Evolutionary conservation across 345 rosid species (phyloP).

Genomic region (Gynandropsis gynandra): DNA sequence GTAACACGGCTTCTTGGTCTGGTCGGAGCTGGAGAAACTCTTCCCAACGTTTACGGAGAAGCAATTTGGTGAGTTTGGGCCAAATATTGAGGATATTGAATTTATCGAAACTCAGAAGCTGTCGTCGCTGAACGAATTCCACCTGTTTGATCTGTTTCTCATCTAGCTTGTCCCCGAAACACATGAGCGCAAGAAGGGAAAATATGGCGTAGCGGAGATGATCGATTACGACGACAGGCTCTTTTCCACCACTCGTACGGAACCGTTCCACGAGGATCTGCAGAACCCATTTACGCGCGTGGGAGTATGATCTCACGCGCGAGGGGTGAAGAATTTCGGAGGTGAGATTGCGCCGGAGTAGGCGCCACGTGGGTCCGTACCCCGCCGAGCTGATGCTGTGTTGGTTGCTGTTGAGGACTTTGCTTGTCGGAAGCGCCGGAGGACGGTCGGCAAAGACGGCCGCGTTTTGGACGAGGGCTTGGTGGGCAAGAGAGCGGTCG

Average conservation of each 20-base stretch:
- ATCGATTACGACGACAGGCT: constrained; percentile 14
- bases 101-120: constrained; percentile 6
- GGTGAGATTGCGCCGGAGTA: constrained; percentile 30
- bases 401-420: constrained; percentile 16
- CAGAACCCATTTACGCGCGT: constrained; percentile 31
- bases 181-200: constrained; percentile 30
- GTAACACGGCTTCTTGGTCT: constrained; percentile 15
- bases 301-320: constrained; percentile 12
- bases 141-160: constrained; percentile 26
- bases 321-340: constrained; percentile 34
- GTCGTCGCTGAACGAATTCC: constrained; percentile 16
- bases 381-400: constrained; percentile 24
- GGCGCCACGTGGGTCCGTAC: constrained; percentile 37
- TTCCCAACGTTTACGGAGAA: constrained; percentile 20
- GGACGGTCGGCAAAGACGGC: constrained; percentile 33
- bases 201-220: constrained; percentile 33
- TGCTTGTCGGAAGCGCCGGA: not conserved
- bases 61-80: constrained; percentile 23
- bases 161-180: constrained; percentile 36
- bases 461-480: constrained; percentile 29
- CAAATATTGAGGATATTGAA: constrained; percentile 21
- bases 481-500: constrained; percentile 26
- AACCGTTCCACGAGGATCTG: constrained; percentile 10
- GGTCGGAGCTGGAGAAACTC: constrained; percentile 13
- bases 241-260: not conserved